These are phyloP conservation scores for Xylaria scruposa DNA, from an alignment of 495 filamentous ascomycete species.

Conservation along the genomic window DNA sequence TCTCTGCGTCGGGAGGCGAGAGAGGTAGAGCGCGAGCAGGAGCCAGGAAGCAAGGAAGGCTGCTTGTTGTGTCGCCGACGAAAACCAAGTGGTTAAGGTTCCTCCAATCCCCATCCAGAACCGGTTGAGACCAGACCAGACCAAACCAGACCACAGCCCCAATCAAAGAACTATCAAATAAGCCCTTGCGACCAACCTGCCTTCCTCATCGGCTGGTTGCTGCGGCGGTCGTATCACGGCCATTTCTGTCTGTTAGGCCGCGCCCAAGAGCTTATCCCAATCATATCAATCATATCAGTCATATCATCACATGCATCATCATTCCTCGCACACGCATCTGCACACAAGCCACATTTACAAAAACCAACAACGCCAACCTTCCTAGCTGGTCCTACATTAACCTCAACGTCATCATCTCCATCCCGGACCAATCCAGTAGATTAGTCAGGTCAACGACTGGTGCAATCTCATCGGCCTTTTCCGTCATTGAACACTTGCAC, in stretches of 20 bases:
- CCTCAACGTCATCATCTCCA: constrained; percentile 5
- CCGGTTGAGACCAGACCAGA: constrained; percentile 28
- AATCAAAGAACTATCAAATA: constrained; percentile 31
- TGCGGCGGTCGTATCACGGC: constrained; percentile 38
- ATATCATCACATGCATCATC: constrained; percentile 11
- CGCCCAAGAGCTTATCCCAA: constrained; percentile 23
- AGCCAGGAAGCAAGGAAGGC: constrained; percentile 10
- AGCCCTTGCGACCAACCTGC: constrained; percentile 34
- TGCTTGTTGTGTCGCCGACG: constrained; percentile 29
- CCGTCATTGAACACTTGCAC: constrained; percentile 1
- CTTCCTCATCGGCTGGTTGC: constrained; percentile 34
- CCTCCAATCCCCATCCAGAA: constrained; percentile 40
- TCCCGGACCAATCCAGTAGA: constrained; percentile 6
- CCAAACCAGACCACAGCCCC: constrained; percentile 30
- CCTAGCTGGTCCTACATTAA: background rate
- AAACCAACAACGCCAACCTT: constrained; percentile 7
- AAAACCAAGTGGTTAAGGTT: constrained; percentile 41
- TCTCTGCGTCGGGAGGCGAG: background rate
- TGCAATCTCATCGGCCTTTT: background rate
- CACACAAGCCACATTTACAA: constrained; percentile 23
- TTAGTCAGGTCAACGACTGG: background rate
- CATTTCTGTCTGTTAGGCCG: constrained; percentile 2
- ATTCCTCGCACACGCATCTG: constrained; percentile 7
- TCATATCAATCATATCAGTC: constrained; percentile 4
- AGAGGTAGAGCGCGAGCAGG: constrained; percentile 1